Conservation (phyloP, 805 yeast genomes). For the Kuraishia borneana region DNA sequence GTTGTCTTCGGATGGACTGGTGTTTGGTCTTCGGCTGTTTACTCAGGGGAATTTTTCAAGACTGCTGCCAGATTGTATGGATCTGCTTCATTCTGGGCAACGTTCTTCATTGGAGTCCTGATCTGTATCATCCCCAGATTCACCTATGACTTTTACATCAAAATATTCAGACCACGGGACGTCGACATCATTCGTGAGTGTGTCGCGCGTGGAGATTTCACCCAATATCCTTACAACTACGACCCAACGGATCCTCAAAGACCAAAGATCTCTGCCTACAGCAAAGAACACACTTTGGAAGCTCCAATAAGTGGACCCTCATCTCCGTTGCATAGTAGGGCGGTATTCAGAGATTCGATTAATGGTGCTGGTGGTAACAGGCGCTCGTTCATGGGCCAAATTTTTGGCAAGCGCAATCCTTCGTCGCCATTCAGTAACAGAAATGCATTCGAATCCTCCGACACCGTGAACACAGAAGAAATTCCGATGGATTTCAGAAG, state of each 20-base stretch:
- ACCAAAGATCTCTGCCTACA: slow-evolving; percentile 36
- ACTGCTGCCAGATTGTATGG: slow-evolving; percentile 59
- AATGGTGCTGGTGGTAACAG: slow-evolving; percentile 23
- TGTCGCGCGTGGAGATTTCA: slow-evolving; percentile 54
- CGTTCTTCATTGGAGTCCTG: slow-evolving; percentile 50
- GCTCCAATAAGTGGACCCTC: slow-evolving; percentile 4
- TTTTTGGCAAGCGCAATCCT: slow-evolving; percentile 15
- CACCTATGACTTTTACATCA: slow-evolving; percentile 42
- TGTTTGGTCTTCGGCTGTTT: slow-evolving; percentile 51
- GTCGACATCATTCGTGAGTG: slow-evolving; percentile 67
- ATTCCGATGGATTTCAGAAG: slow-evolving; percentile 29
- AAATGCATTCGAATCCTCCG: slow-evolving; percentile 6
- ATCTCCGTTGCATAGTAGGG: slow-evolving; percentile 6
- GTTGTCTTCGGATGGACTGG: slow-evolving; percentile 71
- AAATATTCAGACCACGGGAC: slow-evolving; percentile 50
- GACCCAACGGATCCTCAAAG: slow-evolving; percentile 77
- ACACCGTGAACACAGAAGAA: slow-evolving; percentile 34
- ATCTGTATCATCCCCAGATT: slow-evolving; percentile 61
- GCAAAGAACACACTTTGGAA: slow-evolving; percentile 20
- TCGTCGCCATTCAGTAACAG: slow-evolving; percentile 12
- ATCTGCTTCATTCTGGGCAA: slow-evolving; percentile 54
- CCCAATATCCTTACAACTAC: slow-evolving; percentile 51
- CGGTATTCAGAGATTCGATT: slow-evolving; percentile 19
- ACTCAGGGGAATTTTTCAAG: slow-evolving; percentile 52
- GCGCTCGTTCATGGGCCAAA: slow-evolving; percentile 26